Base-by-base conservation (phyloP, 306 rosid species). In the Herpetospermum pedunculosum region DNA sequence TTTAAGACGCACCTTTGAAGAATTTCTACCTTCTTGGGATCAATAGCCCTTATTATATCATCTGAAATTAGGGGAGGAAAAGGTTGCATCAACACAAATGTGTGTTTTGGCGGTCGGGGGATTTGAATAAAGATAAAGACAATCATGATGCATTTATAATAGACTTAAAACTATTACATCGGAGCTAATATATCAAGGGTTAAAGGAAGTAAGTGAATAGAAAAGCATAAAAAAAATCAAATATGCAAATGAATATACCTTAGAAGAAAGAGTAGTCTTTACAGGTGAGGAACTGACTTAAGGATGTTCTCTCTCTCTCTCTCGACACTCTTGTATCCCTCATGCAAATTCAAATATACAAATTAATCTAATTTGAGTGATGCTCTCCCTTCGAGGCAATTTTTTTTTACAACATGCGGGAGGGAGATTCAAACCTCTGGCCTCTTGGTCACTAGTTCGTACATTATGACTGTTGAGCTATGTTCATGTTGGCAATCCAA, bases 1-100 rank as follows among this genome's bases (percentile, higher is more conserved):
- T 15, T 72, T 59, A 73, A 40, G 60, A 59, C 82, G 32, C 85
- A 91, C 97, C 98, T 91, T 79, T 89, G 98, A 71, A 86, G 85
- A 78, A 94, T 94, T 74, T 89, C 98, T 50, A 89, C 88, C 87
- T 94, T 91, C 79, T 84, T 90, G n/a, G 92, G 84, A 84, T 91
- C 97, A 83, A 94, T 89, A 52, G 97, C 89, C 47, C 86, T 80
- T 85, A 94, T 80, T 55, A 94, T 97, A 76, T 82, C 87, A 79
- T 91, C 98, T 94, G 95, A 81, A 79, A 77, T 69, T 43, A 12
- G 80, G 28, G 77, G 67, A 76, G 73, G 6, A 47, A 79, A 80
- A 13, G 23, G 64, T 35, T 38, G 5, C 16, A n/a, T 34, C n/a
- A 59, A 57, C 64, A 29, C 28, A 48, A 48, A n/a, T 19, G 2